These are phyloP conservation scores for Guadua angustifolia DNA, from an alignment of 176 grass and related monocot species.

Conservation along the genomic window DNA sequence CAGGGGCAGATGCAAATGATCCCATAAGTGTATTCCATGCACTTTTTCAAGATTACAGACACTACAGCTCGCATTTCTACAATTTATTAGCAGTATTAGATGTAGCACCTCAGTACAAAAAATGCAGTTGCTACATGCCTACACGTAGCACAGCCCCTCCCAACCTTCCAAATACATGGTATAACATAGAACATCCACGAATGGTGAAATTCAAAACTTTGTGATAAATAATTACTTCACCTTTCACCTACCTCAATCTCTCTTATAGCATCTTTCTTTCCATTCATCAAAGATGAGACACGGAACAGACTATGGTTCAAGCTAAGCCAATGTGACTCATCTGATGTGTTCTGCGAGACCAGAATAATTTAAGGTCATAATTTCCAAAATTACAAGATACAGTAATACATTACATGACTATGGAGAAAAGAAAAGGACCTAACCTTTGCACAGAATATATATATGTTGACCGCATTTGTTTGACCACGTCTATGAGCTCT, in stretches of 20 bases:
- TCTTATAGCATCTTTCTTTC: constrained; percentile 87
- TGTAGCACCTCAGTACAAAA: background rate
- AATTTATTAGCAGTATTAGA: constrained; percentile 32
- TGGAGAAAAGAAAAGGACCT: constrained; percentile 38
- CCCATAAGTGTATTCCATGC: background rate
- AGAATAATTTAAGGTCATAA: constrained; percentile 20
- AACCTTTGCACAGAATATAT: constrained; percentile 97
- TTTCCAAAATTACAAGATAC: constrained; percentile 26
- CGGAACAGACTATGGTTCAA: constrained; percentile 82
- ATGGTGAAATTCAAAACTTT: background rate
- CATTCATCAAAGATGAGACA: constrained; percentile 91
- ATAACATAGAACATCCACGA: background rate
- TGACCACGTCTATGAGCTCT: constrained; percentile 95
- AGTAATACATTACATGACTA: background rate
- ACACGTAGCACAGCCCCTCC: constrained; percentile 15
- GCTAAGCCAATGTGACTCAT: constrained; percentile 80
- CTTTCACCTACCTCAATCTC: constrained; percentile 80
- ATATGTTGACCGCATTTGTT: constrained; percentile 94
- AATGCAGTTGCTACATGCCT: background rate
- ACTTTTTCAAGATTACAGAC: constrained; percentile 3
- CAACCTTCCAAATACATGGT: constrained; percentile 27
- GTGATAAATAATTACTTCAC: constrained; percentile 16
- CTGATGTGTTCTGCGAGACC: constrained; percentile 67
- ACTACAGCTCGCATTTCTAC: background rate
- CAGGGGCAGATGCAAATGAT: no score